Evolutionary conservation across 495 filamentous ascomycete genomes (phyloP).

Genomic region (Tuber microsphaerosporum): DNA sequence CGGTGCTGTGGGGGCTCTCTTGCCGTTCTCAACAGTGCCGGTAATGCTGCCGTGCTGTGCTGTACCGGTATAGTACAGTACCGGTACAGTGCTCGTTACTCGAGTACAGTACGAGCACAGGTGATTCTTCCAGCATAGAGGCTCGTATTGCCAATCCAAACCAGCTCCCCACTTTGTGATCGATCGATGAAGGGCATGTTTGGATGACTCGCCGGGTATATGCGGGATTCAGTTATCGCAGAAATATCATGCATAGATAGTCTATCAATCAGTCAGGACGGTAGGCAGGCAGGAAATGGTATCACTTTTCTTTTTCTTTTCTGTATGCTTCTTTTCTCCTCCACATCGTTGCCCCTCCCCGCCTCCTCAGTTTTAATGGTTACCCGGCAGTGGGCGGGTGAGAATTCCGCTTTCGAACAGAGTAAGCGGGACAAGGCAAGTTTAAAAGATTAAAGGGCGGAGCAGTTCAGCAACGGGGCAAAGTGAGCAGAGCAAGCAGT

Average conservation of each 20-base stretch:
- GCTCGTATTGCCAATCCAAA: neutral
- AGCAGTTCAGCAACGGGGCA: neutral
- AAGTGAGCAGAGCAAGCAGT: neutral
- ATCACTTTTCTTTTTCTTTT: neutral
- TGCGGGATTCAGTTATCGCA: neutral
- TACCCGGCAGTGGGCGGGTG: neutral
- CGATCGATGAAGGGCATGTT: neutral
- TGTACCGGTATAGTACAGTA: neutral
- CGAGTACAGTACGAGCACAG: neutral
- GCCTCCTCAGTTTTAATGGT: neutral
- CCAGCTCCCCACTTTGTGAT: neutral
- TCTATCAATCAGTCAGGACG: neutral
- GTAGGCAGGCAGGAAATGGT: neutral
- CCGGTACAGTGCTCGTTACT: neutral
- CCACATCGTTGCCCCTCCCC: neutral
- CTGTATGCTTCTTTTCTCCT: no score
- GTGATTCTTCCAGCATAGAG: neutral
- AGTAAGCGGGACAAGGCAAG: neutral
- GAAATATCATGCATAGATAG: neutral
- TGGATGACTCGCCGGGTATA: conserved; percentile 5
- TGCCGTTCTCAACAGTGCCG: neutral
- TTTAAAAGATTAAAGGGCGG: neutral
- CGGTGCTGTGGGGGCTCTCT: neutral
- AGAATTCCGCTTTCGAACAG: neutral
- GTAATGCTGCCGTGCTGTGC: neutral